Evolutionary conservation across 2,329 filamentous ascomycete species (phyloP), one percentile per base, ranked within the genome.

Genomic region (Beauveria scarabaeidicola): DNA sequence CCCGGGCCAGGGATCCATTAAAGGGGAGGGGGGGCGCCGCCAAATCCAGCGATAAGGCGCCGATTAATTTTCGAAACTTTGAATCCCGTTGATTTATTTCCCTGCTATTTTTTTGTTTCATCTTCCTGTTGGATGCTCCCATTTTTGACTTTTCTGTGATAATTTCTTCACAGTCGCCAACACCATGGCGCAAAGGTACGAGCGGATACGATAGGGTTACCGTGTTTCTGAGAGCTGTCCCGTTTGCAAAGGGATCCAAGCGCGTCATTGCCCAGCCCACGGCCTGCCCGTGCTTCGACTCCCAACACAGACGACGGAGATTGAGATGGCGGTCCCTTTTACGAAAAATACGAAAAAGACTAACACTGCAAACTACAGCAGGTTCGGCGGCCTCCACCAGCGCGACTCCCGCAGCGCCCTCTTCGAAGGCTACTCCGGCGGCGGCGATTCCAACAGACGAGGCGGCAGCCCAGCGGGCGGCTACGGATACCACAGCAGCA

Each of bases 341-440:
- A 41, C 6, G 13, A 15, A 7, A 19, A 27, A 21, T 7, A 46
- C 10, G 15, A 40, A 21, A n/a, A 11, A 41, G 15, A 29, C 59
- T 56, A 57, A 56, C 46, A 32, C 7, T 23, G 43, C 51, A 52
- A 29, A 21, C 11, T 38, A 36, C 54, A 50, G 56, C 63, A 89
- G 87, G 77, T 90, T 89, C 72, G 80, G 83, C 66, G 81, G 81
- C 65, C 82, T 90, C 63, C 88, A 90, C 72, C 88, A 91, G 77
- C 82, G 88, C 77, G 80, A 90, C 77, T 81, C 84, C 68, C 79
- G 88, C 69, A 87, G 83, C 69, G 85, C 86, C 65, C 84, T 91
- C 64, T 91, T 91, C 75, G 87, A 88, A 65, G 85, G 86, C 66
- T 91, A 91, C 74, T 84, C 81, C 66, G 76, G 77, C 68, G 78